phyloP scores from a whole-genome alignment of 768 basidiomycete species.

The Pleurotus platypus region DNA sequence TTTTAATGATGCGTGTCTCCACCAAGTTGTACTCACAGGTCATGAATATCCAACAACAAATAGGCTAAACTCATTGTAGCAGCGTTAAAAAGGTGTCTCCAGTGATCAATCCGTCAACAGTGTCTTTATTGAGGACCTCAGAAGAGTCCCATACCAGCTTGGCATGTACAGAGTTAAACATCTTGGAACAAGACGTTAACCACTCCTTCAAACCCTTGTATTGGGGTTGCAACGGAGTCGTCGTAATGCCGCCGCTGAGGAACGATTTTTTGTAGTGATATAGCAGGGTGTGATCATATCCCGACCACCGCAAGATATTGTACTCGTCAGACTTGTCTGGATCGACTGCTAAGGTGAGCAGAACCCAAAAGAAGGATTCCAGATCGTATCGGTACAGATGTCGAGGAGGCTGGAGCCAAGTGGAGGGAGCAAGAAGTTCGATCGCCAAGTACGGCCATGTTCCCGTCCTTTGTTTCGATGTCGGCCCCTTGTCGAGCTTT shows the following conservation, averaged over 20 bases:
- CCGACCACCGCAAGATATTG: not conserved
- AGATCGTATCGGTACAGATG: slow-evolving; percentile 1
- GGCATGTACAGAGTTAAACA: not conserved
- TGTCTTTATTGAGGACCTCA: not conserved
- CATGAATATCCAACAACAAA: too few species aligned
- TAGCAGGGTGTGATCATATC: too few species aligned
- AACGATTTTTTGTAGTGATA: not conserved
- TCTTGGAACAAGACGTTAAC: not conserved
- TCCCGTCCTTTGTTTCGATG: not conserved
- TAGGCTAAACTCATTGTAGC: too few species aligned
- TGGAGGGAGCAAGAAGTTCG: not conserved
- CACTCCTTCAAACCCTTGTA: too few species aligned
- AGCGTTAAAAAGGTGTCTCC: not conserved
- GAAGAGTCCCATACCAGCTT: not conserved
- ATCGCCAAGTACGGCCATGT: not conserved
- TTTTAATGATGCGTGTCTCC: too few species aligned
- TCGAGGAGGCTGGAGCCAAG: not conserved
- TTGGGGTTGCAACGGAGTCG: too few species aligned
- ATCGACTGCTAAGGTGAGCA: not conserved
- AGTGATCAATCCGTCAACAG: not conserved
- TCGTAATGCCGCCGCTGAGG: too few species aligned
- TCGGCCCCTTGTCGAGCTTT: not conserved
- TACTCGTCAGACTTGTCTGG: not conserved
- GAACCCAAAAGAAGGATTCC: slow-evolving; percentile 1
- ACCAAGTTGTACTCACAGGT: too few species aligned